Base-by-base conservation (phyloP, 1,139 yeast genomes). In the Sugiyamaella xylanicola region DNA sequence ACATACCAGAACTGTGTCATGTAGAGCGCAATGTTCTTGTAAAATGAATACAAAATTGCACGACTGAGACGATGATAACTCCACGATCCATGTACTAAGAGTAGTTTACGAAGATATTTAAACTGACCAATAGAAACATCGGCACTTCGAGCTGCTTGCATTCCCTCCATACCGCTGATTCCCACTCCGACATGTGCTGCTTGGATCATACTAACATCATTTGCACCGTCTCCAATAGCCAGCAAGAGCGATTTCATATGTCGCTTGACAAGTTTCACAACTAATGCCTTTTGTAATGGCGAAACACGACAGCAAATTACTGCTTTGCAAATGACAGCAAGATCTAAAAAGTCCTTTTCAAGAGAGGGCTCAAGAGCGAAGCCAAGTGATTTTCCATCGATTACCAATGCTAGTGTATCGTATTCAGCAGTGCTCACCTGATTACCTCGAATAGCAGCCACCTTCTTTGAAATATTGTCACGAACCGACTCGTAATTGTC, bases 141-240 rank as follows among this genome's bases (percentile, higher is more conserved):
- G 0, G 99, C 99, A 72, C 95, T 86, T 72, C 99, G 81, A 0
- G 99, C 98, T 7, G 99, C 99, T 72, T 95, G 99, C 91, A 92
- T 92, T 64, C 99, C 99, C 74, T 95, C 99, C 89, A 90, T 88
- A 64, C 99, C 99, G 67, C 95, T 89, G 63, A 93, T 93, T 69
- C 99, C 99, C 46, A 93, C 95, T 59, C 99, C 99, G 51, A 93
- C 96, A 72, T 93, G 97, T 0, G 99, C 99, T 13, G 98, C 97
- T 72, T 93, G 99, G 64, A 93, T 93, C 99, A 93, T 93, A 45
- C 96, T 88, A 29, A 93, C 99, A 75, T 93, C 99, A 68, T 93
- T 93, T 2, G 99, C 97, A 64, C 99, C 99, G 74, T 93, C 99
- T 53, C 99, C 99, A 68, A 93, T 87, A 0, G 99, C 98, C 59